Evolutionary conservation across 495 filamentous ascomycete genomes (phyloP).

Genomic region (Lepidopterella palustris): DNA sequence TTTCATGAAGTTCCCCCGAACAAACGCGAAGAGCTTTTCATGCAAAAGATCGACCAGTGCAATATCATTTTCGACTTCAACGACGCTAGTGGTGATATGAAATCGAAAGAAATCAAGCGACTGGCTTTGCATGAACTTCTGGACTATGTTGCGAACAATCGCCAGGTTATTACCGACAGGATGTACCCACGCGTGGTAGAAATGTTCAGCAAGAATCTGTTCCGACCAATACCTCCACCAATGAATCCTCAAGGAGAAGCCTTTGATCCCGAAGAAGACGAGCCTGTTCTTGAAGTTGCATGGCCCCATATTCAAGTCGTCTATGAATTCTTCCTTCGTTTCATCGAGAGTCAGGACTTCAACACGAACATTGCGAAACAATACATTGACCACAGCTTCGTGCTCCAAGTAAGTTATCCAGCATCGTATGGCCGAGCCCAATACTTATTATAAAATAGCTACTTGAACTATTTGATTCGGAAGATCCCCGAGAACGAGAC

Average conservation of each 20-base stretch:
- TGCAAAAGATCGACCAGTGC: constrained; percentile 99
- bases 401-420: constrained; percentile 61
- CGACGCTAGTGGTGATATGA: constrained; percentile 96
- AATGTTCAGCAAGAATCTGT: constrained; percentile 99
- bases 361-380: constrained; percentile 99
- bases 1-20: constrained; percentile 98
- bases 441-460: constrained; percentile 45
- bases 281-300: constrained; percentile 94
- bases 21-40: constrained; percentile 92
- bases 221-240: constrained; percentile 92
- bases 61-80: constrained; percentile 99
- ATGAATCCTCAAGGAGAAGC: constrained; percentile 97
- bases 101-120: constrained; percentile 99
- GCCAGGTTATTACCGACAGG: constrained; percentile 94
- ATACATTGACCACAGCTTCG: constrained; percentile 97
- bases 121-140: constrained; percentile 92
- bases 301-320: constrained; percentile 99
- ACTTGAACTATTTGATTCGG: constrained; percentile 97
- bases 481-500: constrained; percentile 94
- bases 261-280: constrained; percentile 97
- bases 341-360: constrained; percentile 99
- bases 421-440: background rate
- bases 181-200: constrained; percentile 99
- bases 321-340: constrained; percentile 97
- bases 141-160: constrained; percentile 97